Evolutionary conservation across 495 filamentous ascomycete genomes (phyloP), one percentile per base, ranked within the genome.

Genomic region (Trichoderma parareesei): DNA sequence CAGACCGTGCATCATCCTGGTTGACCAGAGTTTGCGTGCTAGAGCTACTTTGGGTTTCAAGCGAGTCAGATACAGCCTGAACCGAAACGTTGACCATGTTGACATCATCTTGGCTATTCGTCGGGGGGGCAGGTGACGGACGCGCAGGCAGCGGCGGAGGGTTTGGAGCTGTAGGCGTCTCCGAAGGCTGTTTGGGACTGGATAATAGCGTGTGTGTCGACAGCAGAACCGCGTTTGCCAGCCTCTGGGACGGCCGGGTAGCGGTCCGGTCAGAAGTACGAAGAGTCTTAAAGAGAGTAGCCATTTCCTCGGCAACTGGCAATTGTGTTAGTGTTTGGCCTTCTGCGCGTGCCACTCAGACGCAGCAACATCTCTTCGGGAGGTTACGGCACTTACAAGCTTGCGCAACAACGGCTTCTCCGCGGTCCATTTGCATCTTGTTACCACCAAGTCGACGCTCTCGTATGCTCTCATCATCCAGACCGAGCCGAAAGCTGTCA

Each of bases 151-250:
- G 60, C 5, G 73, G 73, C 2, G 73, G 73, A 41, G 73, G 71
- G 2, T 68, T 43, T 35, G 41, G 65, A 37, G 72, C 65, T 6
- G 69, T 57, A 65, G 64, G 64, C 33, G 64, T 65, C 35, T 68
- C 69, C 11, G 73, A 65, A 9, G 73, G 70, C 5, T 75, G 70
- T 33, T 73, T 68, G 14, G 72, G 69, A 16, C 70, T 71, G 0
- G 69, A 71, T 20, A 94, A 42, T 3, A 63, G 42, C 41, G 33
- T 48, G 16, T 46, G 40, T 8, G 61, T 63, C 11, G 40, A 44
- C 27, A 63, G 16, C n/a, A 63, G 79, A 3, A 93, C 90, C 38
- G 93, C 84, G 46, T 92, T 87, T 27, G 93, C 93, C 67, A 98
- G 83, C 67, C 94, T 88, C 62, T 85, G 85, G 11, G 88, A 84